Percentiles rank a stretch among this genome's conserved stretches.
Evolutionary conservation across 148 eudicot genomes (phyloP).

Genomic region (Rhododendron ovatum): DNA sequence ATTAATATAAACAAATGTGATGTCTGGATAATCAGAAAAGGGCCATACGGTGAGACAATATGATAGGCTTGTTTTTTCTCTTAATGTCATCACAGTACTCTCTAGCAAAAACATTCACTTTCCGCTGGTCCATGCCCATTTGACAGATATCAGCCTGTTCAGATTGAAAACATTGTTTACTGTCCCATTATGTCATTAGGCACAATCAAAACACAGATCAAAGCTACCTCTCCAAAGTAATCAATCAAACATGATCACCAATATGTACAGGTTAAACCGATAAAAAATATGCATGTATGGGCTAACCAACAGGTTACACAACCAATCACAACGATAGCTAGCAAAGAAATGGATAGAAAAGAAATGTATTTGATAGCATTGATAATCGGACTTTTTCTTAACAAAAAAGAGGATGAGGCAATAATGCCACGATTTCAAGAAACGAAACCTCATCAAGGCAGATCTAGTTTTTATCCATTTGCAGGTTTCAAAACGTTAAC

Average conservation of each 20-base stretch:
- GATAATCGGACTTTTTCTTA: background rate
- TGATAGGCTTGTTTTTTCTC: slow-evolving; percentile 93
- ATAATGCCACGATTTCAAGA: background rate
- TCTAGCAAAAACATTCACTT: slow-evolving; percentile 92
- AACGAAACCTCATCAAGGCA: background rate
- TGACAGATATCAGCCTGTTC: slow-evolving; percentile 93
- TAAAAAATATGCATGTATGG: background rate
- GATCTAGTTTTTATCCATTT: background rate
- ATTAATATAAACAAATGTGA: background rate
- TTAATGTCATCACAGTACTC: slow-evolving; percentile 94
- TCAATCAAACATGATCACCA: background rate
- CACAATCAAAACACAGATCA: background rate
- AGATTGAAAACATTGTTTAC: background rate
- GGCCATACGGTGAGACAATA: slow-evolving; percentile 82
- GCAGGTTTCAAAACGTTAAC: background rate
- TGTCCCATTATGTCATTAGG: background rate
- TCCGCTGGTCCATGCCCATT: slow-evolving; percentile 93
- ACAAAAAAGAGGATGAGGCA: background rate
- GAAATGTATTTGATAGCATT: background rate
- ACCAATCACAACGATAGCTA: background rate
- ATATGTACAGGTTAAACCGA: background rate
- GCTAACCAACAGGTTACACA: background rate
- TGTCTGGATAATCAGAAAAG: background rate
- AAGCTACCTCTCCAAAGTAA: background rate
- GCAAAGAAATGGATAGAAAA: background rate